Evolutionary conservation across 306 rosid genomes (phyloP), one percentile per base, ranked within the genome.

Genomic region (Inga leiocalycina): DNA sequence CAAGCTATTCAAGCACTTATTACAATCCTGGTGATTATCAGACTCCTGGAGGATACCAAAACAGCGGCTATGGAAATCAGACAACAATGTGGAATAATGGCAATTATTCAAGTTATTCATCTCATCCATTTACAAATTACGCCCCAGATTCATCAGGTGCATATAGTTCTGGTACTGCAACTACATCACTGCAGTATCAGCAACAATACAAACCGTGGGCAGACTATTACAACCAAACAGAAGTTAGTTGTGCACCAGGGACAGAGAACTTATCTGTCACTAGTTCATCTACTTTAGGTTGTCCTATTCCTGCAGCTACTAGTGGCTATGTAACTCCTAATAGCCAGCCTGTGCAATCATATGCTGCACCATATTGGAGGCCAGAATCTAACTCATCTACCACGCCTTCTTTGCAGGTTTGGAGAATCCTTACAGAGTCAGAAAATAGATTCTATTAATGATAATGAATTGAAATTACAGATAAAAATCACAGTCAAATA

Each of bases 21-120:
- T 97, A 94, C 99, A 97, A 94, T 97, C 94, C 99, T 94, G 99
- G 92, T 97, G 99, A 97, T 97, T 94, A 94, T 92, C 99, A 97
- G 99, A 97, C 95, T 89, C 86, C 98, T 82, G 97, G 97, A 86
- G 95, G 92, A 83, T 97, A 94, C 82, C 88, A 90, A 85, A 91
- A 89, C 89, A 89, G 90, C 92, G 67, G 92, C 80, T 97, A 94
- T 83, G 88, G 87, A 88, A 92, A 91, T 84, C 97, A 90, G 87
- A 86, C 93, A 19, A 80, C 91, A 3, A 16, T 83, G 83, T 93
- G 99, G 99, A 96, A 83, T 87, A 94, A 88, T 81, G 94, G 92
- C 79, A 91, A 77, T 86, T 91, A 93, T 82, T 79, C 97, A 82
- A 95, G 90, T 87, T 94, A 92, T 66, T 78, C 85, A 37, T 77